These are phyloP conservation scores for Amauroascus verrucosus DNA, from an alignment of 2,329 filamentous ascomycete genomes.

Conservation along the genomic window DNA sequence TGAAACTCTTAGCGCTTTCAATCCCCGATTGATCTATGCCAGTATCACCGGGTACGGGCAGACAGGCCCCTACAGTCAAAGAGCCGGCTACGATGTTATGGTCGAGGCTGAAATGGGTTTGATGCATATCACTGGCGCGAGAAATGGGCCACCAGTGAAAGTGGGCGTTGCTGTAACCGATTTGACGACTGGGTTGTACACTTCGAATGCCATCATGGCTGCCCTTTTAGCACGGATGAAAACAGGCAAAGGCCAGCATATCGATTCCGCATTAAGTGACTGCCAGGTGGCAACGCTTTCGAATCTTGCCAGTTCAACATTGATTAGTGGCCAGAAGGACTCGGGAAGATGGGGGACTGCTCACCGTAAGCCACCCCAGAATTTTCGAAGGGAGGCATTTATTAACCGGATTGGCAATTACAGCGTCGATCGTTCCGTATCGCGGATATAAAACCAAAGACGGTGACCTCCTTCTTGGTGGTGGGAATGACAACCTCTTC, in stretches of 20 bases:
- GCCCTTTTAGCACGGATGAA: slow-evolving; percentile 66
- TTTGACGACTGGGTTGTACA: slow-evolving; percentile 88
- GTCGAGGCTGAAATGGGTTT: slow-evolving; percentile 95
- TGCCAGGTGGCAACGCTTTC: slow-evolving; percentile 88
- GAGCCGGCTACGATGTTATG: slow-evolving; percentile 98
- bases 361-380: slow-evolving; percentile 54
- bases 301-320: slow-evolving; percentile 87
- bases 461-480: slow-evolving; percentile 53
- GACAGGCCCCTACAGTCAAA: slow-evolving; percentile 74
- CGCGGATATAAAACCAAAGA: slow-evolving; percentile 62
- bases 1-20: slow-evolving; percentile 65
- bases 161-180: slow-evolving; percentile 96
- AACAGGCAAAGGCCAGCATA: slow-evolving; percentile 76
- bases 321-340: slow-evolving; percentile 81
- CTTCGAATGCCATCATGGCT: slow-evolving; percentile 90
- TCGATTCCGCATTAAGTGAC: slow-evolving; percentile 84
- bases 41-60: slow-evolving; percentile 97
- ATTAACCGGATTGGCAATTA: slow-evolving; percentile 19
- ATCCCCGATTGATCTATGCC: slow-evolving; percentile 80
- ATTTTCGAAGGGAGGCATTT: slow-evolving; percentile 5
- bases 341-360: slow-evolving; percentile 90
- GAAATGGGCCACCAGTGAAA: slow-evolving; percentile 87
- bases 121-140: slow-evolving; percentile 92
- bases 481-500: slow-evolving; percentile 54
- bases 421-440: slow-evolving; percentile 95